Base-by-base conservation (phyloP, 140 eudicot genomes). In the Flaveria floridana region DNA sequence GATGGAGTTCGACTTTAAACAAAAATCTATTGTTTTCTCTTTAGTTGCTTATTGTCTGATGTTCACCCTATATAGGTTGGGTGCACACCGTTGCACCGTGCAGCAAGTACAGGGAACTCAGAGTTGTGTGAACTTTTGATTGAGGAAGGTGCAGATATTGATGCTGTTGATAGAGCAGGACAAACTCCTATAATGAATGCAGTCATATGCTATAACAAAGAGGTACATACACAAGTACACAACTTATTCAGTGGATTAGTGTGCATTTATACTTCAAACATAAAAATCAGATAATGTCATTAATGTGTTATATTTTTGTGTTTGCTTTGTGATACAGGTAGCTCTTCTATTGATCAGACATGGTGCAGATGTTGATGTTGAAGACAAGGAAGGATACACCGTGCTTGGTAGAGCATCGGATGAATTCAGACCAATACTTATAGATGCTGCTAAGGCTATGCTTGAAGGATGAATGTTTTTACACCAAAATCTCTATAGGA, bases 101-200 rank as follows among this genome's bases (percentile, higher is more conserved):
- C 72, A 41, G 72, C 72, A 67, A 67, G 72, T 20, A 67, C 72
- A 16, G 72, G 72, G 34, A 67, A 67, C 34, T 67, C 72, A 20
- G 72, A 67, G 51, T 67, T 42, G 55, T 67, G 72, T 41, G 72
- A 42, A 20, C 80, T 76, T 39, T 53, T 76, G 66, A 76, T 76
- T 0, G 81, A 81, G 76, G 85, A 82, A 82, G 82, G 82, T 37
- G 82, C 82, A 21, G 82, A 78, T 6, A 78, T 78, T 34, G 82
- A 78, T 62, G 82, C 67, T 78, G 73, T 71, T 20, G 82, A 78
- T 71, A 62, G 78, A 86, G 96, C 89, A 26, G 95, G 97, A 62
- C 88, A 94, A 78, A 91, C 97, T 61, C 88, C 99, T 82, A 87
- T 94, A 4, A 91, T 94, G 99, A 81, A 21, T 77, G 99, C 97